A percentile compares a stretch with the other conserved stretches of the same genome.
phyloP scores from a whole-genome alignment of 2,329 filamentous ascomycete species.

The Lecanicillium sp. region DNA sequence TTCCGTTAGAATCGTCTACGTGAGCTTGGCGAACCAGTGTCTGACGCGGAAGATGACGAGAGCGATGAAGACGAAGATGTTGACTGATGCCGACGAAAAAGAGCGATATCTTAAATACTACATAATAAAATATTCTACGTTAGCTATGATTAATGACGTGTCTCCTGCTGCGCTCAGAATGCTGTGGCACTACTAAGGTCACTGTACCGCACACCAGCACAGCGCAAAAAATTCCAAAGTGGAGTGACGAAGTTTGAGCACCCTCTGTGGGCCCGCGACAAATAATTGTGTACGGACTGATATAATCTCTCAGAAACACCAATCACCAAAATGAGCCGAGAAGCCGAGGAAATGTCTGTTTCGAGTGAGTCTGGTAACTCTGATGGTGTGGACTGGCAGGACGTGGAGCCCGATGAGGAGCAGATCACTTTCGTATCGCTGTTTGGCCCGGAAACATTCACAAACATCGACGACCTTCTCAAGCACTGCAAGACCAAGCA shows the following conservation, averaged over 20 bases:
- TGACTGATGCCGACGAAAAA: conserved; percentile 31
- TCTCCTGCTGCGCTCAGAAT: background rate
- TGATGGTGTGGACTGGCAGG: conserved; percentile 46
- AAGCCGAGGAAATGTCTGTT: conserved; percentile 21
- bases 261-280: conserved; percentile 8
- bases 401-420: conserved; percentile 58
- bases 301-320: too few species aligned
- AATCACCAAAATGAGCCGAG: background rate
- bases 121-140: background rate
- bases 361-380: conserved; percentile 24
- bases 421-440: conserved; percentile 58
- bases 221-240: conserved; percentile 7
- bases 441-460: conserved; percentile 60
- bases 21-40: conserved; percentile 63
- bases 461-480: conserved; percentile 60
- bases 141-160: background rate
- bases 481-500: conserved; percentile 60
- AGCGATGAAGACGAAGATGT: conserved; percentile 52
- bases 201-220: background rate
- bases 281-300: background rate
- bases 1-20: conserved; percentile 49
- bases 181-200: background rate
- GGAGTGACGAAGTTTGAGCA: conserved; percentile 10
- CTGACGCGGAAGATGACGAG: conserved; percentile 67
- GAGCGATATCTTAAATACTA: background rate